Percentiles rank a stretch among this genome's conserved stretches.
Conservation (phyloP, 2,329 filamentous ascomycete genomes). For the Basipetospora chlamydospora region DNA sequence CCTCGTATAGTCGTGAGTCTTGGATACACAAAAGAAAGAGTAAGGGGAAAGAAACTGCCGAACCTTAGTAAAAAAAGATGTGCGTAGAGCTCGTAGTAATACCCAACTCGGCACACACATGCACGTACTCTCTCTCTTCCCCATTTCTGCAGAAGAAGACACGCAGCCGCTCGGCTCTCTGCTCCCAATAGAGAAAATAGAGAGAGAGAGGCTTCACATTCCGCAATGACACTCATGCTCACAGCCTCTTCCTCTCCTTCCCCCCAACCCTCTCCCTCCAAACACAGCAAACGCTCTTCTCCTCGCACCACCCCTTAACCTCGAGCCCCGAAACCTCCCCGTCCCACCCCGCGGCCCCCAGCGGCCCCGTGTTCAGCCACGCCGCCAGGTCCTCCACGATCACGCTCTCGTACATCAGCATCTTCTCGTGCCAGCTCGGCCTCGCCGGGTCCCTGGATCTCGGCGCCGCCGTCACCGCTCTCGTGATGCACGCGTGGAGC, state of each 20-base stretch:
- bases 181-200: no score
- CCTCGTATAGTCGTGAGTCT: no score
- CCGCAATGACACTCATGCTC: no score
- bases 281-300: slow-evolving; percentile 70
- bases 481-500: slow-evolving; percentile 38
- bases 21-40: no score
- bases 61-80: no score
- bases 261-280: slow-evolving; percentile 45
- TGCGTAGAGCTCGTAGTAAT: no score
- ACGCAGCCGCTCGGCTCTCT: no score
- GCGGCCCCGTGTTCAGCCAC: slow-evolving; percentile 65
- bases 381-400: slow-evolving; percentile 69
- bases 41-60: no score
- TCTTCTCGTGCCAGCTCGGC: slow-evolving; percentile 80
- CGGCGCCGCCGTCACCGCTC: slow-evolving; percentile 36
- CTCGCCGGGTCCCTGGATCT: slow-evolving; percentile 30
- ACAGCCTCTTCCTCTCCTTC: slow-evolving; percentile 32
- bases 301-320: slow-evolving; percentile 84
- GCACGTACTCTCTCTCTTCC: no score
- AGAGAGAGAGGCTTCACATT: no score
- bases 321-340: slow-evolving; percentile 46
- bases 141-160: no score
- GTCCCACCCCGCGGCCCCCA: slow-evolving; percentile 49
- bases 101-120: no score
- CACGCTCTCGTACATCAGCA: slow-evolving; percentile 84